Evolutionary conservation across 2,329 filamentous ascomycete genomes (phyloP).

Genomic region (Coniochaeta sp.): DNA sequence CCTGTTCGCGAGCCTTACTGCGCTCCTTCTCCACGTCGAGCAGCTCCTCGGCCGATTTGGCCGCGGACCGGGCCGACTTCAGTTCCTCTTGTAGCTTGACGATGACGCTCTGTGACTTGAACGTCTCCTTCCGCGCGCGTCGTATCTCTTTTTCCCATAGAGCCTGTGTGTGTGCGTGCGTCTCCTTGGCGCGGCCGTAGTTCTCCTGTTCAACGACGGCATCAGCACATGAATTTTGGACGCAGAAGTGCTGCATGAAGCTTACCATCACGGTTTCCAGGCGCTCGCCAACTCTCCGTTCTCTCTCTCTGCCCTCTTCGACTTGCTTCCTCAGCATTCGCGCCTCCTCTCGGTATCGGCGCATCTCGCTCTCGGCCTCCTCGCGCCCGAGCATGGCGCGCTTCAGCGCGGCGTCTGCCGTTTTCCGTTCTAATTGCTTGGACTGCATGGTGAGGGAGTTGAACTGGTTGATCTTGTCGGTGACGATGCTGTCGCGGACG

Average conservation of each 20-base stretch:
- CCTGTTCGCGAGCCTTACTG: slow-evolving; percentile 55
- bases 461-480: slow-evolving; percentile 65
- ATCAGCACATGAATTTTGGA: background rate
- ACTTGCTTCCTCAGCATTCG: slow-evolving; percentile 47
- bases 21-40: slow-evolving; percentile 58
- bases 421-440: slow-evolving; percentile 56
- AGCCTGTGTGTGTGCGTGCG: slow-evolving; percentile 56
- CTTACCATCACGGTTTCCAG: slow-evolving; percentile 64
- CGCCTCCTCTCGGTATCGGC: slow-evolving; percentile 54
- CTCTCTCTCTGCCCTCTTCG: slow-evolving; percentile 59
- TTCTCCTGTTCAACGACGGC: slow-evolving; percentile 46
- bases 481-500: slow-evolving; percentile 52
- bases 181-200: slow-evolving; percentile 63
- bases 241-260: slow-evolving; percentile 1
- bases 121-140: slow-evolving; percentile 62
- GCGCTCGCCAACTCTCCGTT: slow-evolving; percentile 59
- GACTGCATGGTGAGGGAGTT: slow-evolving; percentile 57
- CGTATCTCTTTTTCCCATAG: slow-evolving; percentile 71
- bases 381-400: slow-evolving; percentile 62
- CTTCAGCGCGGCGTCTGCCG: slow-evolving; percentile 57
- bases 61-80: slow-evolving; percentile 49
- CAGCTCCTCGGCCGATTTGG: slow-evolving; percentile 49
- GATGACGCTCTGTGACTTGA: slow-evolving; percentile 63
- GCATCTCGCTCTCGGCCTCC: slow-evolving; percentile 63
- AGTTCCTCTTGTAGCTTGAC: slow-evolving; percentile 70